Conservation (phyloP, 1,284 basidiomycete genomes). For the Testicularia cyperi region DNA sequence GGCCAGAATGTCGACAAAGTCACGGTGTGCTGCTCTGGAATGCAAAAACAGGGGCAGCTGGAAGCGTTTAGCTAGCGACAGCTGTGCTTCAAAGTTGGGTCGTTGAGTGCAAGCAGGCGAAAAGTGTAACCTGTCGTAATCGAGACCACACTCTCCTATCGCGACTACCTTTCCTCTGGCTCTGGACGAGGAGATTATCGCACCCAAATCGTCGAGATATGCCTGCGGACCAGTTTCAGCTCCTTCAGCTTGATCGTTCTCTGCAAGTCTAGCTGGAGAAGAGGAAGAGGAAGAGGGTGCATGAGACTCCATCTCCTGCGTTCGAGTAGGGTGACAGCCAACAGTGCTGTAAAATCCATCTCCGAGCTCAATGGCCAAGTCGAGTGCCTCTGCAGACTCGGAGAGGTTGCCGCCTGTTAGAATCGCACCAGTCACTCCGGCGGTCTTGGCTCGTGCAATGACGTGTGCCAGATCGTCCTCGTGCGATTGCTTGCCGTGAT, state of each 20-base stretch:
- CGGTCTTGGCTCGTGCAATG: constrained; percentile 67
- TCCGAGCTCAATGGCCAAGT: constrained; percentile 67
- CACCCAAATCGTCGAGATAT: too few species aligned
- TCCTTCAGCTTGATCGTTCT: too few species aligned
- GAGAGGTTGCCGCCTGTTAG: constrained; percentile 76
- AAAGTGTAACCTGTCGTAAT: constrained; percentile 81
- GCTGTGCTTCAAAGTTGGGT: constrained; percentile 72
- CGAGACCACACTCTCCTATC: constrained; percentile 83
- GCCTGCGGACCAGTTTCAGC: too few species aligned
- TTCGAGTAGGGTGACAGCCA: constrained; percentile 85
- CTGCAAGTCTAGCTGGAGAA: too few species aligned
- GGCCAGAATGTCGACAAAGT: constrained; percentile 70
- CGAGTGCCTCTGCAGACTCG: constrained; percentile 70
- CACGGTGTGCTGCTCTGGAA: constrained; percentile 68
- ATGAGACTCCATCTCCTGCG: constrained; percentile 73
- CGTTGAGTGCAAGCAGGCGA: constrained; percentile 70
- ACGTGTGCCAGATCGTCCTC: constrained; percentile 69
- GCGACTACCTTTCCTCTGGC: constrained; percentile 63
- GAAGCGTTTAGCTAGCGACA: constrained; percentile 72
- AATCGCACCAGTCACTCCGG: constrained; percentile 76
- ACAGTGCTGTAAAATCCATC: constrained; percentile 76
- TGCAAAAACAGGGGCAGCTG: constrained; percentile 82
- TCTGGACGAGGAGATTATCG: too few species aligned
- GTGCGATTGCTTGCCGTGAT: constrained; percentile 63
- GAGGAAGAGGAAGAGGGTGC: too few species aligned